A percentile compares a stretch with the other conserved stretches of the same genome.
These are phyloP conservation scores for Macrocystidia cucumis DNA, from an alignment of 1,284 basidiomycete species.

Conservation along the genomic window DNA sequence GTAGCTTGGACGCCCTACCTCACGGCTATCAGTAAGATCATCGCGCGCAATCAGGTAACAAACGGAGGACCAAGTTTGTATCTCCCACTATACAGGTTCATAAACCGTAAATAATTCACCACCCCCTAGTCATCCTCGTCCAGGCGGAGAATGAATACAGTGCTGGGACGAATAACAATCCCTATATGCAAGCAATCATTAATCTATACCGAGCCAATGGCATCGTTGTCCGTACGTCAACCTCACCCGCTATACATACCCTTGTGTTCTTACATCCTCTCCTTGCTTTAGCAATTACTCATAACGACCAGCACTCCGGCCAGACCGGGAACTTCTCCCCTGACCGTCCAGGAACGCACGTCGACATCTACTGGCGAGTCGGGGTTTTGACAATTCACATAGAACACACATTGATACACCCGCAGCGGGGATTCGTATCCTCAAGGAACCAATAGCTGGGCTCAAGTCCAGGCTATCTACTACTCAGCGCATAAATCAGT, in stretches of 20 bases:
- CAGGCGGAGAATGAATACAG: conserved; percentile 48
- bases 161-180: conserved; percentile 25
- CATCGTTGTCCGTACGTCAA: conserved; percentile 35
- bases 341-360: conserved; percentile 31
- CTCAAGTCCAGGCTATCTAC: conserved; percentile 39
- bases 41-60: conserved; percentile 43
- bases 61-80: conserved; percentile 46
- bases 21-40: conserved; percentile 25
- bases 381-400: too few species aligned
- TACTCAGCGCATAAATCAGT: conserved; percentile 32
- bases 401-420: neutral
- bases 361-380: conserved; percentile 41
- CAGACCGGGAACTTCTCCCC: conserved; percentile 37
- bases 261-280: neutral
- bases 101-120: conserved; percentile 3
- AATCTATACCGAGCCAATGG: conserved; percentile 37
- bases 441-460: conserved; percentile 35
- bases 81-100: conserved; percentile 34
- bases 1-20: conserved; percentile 34
- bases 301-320: conserved; percentile 40
- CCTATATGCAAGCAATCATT: conserved; percentile 34
- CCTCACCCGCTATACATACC: neutral
- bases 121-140: neutral
- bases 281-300: conserved; percentile 28
- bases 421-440: conserved; percentile 42